These are phyloP conservation scores for Leptodontidium sp. DNA, from an alignment of 2,329 filamentous ascomycete species.

Conservation along the genomic window DNA sequence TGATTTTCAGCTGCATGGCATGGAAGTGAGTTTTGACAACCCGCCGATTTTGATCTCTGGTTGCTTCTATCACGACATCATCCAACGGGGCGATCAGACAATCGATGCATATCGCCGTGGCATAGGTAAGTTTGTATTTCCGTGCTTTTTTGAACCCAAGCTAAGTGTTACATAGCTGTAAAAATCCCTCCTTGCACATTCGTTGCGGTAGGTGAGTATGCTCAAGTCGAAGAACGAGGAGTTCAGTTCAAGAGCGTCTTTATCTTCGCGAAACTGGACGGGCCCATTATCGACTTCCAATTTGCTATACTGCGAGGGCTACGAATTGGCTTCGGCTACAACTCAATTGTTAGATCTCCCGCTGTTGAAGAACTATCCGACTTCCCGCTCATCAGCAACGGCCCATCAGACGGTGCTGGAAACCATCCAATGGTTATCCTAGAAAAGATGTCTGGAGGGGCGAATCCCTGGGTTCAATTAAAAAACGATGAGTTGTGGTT, in stretches of 20 bases:
- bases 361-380: slow-evolving; percentile 38
- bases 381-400: slow-evolving; percentile 47
- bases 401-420: slow-evolving; percentile 15
- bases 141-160: too few species aligned
- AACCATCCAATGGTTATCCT: slow-evolving; percentile 23
- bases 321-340: slow-evolving; percentile 52
- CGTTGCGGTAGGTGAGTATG: slow-evolving; percentile 53
- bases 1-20: slow-evolving; percentile 38
- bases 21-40: slow-evolving; percentile 47
- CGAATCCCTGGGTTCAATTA: not conserved
- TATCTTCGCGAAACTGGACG: slow-evolving; percentile 50
- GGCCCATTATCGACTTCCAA: slow-evolving; percentile 49
- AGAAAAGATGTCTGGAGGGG: slow-evolving; percentile 8
- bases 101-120: slow-evolving; percentile 40
- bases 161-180: slow-evolving; percentile 36
- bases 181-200: slow-evolving; percentile 49
- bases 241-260: slow-evolving; percentile 45
- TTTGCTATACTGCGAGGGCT: slow-evolving; percentile 51
- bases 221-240: slow-evolving; percentile 31
- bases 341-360: slow-evolving; percentile 48
- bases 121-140: slow-evolving; percentile 46
- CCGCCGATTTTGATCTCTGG: slow-evolving; percentile 51
- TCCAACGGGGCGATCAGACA: slow-evolving; percentile 13
- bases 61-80: slow-evolving; percentile 44
- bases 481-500: slow-evolving; percentile 48